phyloP scores from a whole-genome alignment of 1,139 yeast species.

The Pichia norvegensis region DNA sequence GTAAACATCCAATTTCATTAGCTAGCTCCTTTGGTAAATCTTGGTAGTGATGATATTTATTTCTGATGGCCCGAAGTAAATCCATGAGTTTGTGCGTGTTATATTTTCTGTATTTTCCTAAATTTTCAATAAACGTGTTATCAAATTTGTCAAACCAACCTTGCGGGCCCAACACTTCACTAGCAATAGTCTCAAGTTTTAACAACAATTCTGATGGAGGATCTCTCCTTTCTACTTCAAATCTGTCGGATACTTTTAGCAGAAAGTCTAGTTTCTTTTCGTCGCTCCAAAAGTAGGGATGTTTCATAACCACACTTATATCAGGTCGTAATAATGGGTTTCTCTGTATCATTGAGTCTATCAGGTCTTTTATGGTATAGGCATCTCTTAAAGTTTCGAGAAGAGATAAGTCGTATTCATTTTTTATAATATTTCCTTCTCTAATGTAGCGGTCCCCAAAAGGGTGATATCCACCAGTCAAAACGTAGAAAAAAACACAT shows the following conservation, averaged over 20 bases:
- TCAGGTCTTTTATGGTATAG: constrained; percentile 65
- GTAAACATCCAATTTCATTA: constrained; percentile 64
- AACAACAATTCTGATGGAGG: constrained; percentile 67
- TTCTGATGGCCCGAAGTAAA: constrained; percentile 77
- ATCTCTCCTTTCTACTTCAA: constrained; percentile 80
- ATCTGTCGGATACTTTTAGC: constrained; percentile 80
- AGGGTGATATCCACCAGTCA: constrained; percentile 86
- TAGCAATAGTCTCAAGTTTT: constrained; percentile 51
- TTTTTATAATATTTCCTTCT: constrained; percentile 81
- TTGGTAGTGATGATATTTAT: constrained; percentile 87
- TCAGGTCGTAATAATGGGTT: constrained; percentile 72
- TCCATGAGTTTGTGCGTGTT: constrained; percentile 74
- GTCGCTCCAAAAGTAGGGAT: constrained; percentile 84
- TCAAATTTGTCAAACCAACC: constrained; percentile 83
- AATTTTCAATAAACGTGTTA: constrained; percentile 60
- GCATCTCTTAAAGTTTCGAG: constrained; percentile 38
- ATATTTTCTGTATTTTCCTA: constrained; percentile 88
- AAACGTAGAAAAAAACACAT: constrained; percentile 82
- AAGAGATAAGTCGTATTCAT: constrained; percentile 47
- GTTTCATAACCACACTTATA: constrained; percentile 59
- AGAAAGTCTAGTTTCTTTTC: constrained; percentile 74
- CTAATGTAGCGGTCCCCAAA: constrained; percentile 84
- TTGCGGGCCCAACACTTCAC: constrained; percentile 45
- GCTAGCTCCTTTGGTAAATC: constrained; percentile 67
- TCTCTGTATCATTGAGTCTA: constrained; percentile 59